Evolutionary conservation across 805 yeast genomes (phyloP).

Genomic region (Spathaspora sp.): DNA sequence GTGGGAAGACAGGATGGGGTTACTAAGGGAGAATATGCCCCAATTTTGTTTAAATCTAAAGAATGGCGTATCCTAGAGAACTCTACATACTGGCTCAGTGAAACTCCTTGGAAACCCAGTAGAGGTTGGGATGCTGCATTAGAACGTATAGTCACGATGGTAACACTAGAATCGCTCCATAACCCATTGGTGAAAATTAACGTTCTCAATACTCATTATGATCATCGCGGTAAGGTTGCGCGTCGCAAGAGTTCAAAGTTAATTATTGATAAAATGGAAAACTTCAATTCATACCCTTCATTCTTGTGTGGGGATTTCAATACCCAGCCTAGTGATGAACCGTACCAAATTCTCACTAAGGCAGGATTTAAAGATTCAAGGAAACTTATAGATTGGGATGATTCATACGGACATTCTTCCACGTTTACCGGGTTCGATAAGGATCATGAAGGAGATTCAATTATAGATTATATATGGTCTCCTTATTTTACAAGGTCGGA

Average conservation of each 20-base stretch:
- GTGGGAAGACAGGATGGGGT: slow-evolving; percentile 33
- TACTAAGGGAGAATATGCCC: slow-evolving; percentile 31
- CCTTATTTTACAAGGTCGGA: slow-evolving; percentile 19
- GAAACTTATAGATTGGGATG: slow-evolving; percentile 18
- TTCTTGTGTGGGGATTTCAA: slow-evolving; percentile 43
- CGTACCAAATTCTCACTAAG: slow-evolving; percentile 33
- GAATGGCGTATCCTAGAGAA: slow-evolving; percentile 31
- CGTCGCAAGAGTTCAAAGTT: slow-evolving; percentile 30
- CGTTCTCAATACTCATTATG: slow-evolving; percentile 41
- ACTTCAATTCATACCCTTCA: slow-evolving; percentile 28
- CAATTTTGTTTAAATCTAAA: slow-evolving; percentile 26
- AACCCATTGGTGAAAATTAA: slow-evolving; percentile 26
- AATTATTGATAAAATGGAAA: slow-evolving; percentile 31
- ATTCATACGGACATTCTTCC: slow-evolving; percentile 37
- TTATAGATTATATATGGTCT: slow-evolving; percentile 47
- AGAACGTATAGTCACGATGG: slow-evolving; percentile 38
- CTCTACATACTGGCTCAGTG: slow-evolving; percentile 38
- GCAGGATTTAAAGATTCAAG: slow-evolving; percentile 40
- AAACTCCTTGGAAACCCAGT: slow-evolving; percentile 35
- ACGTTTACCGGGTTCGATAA: slow-evolving; percentile 51
- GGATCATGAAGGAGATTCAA: slow-evolving; percentile 19
- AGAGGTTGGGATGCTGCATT: slow-evolving; percentile 43
- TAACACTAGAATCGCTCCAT: slow-evolving; percentile 25
- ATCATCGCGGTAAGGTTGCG: slow-evolving; percentile 36
- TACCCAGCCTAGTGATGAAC: slow-evolving; percentile 39